These are phyloP conservation scores for Protostelium mycophagum DNA, from an alignment of 78 protist genomes.

Conservation along the genomic window DNA sequence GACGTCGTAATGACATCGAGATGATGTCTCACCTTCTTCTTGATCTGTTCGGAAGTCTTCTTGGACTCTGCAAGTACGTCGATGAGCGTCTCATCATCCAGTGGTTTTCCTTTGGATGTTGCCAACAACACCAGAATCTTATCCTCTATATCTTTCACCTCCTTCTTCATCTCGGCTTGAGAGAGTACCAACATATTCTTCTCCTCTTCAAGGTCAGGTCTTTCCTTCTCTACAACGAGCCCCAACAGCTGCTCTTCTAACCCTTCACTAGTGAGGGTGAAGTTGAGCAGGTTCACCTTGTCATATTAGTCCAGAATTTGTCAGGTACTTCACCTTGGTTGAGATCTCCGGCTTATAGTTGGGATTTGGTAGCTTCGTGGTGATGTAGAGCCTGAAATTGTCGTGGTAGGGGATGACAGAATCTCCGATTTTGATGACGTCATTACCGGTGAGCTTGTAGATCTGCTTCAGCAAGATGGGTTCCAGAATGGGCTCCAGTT, in stretches of 20 bases:
- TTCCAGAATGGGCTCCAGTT: constrained; percentile 81
- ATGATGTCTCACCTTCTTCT: constrained; percentile 2
- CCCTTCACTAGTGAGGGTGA: constrained; percentile 74
- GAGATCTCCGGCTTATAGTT: constrained; percentile 77
- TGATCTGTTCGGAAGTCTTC: constrained; percentile 10
- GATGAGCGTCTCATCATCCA: constrained; percentile 87
- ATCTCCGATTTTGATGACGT: constrained; percentile 82
- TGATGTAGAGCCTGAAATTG: constrained; percentile 75
- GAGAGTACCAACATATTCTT: constrained; percentile 53
- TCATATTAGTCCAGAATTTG: no score
- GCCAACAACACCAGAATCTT: constrained; percentile 67
- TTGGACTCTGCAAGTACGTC: constrained; percentile 77
- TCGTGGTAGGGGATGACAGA: constrained; percentile 66
- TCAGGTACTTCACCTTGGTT: constrained; percentile 26
- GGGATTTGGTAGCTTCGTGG: constrained; percentile 90
- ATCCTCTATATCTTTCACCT: constrained; percentile 73
- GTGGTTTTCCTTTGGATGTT: constrained; percentile 48
- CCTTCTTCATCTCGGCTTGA: constrained; percentile 55
- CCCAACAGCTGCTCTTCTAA: constrained; percentile 84
- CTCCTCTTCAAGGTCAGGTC: constrained; percentile 73
- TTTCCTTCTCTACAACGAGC: constrained; percentile 68
- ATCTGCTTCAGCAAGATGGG: constrained; percentile 78
- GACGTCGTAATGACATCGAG: constrained; percentile 30
- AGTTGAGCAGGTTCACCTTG: constrained; percentile 74
- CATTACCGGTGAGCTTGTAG: constrained; percentile 27